Evolutionary conservation across 2,329 filamentous ascomycete genomes (phyloP).

Genomic region (Ophiostoma australiae): DNA sequence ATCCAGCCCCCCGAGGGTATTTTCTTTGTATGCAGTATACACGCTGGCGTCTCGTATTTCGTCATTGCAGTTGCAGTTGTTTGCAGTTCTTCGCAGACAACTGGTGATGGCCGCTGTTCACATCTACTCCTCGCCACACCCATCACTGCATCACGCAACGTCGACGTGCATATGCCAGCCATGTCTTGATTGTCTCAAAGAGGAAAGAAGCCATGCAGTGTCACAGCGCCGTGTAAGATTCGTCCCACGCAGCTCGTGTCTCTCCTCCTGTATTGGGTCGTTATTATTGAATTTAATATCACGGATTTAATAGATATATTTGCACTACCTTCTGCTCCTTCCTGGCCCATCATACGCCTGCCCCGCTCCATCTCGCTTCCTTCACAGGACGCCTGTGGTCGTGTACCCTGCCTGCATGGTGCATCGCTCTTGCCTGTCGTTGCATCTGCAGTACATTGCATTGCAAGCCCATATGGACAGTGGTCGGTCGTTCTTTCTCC

Average conservation of each 20-base stretch:
- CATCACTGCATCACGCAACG: background rate
- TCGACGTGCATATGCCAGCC: slow-evolving; percentile 8
- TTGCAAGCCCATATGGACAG: background rate
- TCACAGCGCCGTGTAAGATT: background rate
- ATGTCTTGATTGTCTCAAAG: slow-evolving; percentile 14
- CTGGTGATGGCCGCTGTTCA: no score
- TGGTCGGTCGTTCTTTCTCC: background rate
- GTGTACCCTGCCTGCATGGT: background rate
- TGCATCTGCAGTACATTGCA: background rate
- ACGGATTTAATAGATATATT: background rate
- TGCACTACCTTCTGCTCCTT: background rate
- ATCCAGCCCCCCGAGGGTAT: background rate
- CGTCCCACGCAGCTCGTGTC: background rate
- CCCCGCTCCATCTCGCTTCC: background rate
- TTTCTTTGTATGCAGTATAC: background rate
- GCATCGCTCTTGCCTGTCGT: background rate
- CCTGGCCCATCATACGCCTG: background rate
- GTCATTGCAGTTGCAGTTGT: background rate
- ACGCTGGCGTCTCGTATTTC: background rate
- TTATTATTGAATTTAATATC: no score
- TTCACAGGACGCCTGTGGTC: background rate
- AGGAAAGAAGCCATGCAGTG: background rate
- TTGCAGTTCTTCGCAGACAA: background rate
- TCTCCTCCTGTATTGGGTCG: no score
- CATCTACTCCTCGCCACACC: background rate